Conservation (phyloP, 352 stramenopile genomes). For the Pythium chondricola region DNA sequence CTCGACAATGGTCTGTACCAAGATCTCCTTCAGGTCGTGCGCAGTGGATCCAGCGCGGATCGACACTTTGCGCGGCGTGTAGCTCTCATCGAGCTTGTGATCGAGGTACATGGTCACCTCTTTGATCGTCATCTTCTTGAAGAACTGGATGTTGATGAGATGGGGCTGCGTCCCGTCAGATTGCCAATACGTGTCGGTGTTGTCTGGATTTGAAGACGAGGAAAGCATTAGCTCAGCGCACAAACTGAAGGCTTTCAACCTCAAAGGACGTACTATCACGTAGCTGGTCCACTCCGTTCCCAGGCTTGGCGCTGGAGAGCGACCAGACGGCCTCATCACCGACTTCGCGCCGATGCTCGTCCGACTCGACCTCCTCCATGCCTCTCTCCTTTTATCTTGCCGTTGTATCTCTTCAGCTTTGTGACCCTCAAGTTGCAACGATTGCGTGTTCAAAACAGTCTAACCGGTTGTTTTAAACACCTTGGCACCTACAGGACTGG, state of each 20-base stretch:
- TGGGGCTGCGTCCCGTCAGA: conserved; percentile 92
- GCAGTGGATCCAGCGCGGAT: conserved; percentile 90
- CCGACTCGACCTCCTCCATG: conserved; percentile 9
- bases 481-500: conserved; percentile 21
- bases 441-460: background rate
- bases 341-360: conserved; percentile 44
- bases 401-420: too few relatives aligned
- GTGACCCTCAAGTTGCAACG: conserved; percentile 11
- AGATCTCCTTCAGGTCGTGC: conserved; percentile 95
- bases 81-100: conserved; percentile 97
- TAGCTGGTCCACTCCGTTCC: conserved; percentile 97
- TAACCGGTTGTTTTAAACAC: background rate
- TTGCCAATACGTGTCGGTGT: conserved; percentile 98
- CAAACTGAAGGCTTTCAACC: too few relatives aligned
- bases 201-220: conserved; percentile 43
- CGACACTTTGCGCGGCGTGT: conserved; percentile 95
- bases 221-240: background rate
- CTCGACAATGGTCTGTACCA: conserved; percentile 89
- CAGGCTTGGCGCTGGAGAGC: conserved; percentile 95
- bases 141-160: conserved; percentile 97
- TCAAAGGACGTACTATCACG: conserved; percentile 76
- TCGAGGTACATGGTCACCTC: conserved; percentile 97
- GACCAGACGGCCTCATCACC: conserved; percentile 92
- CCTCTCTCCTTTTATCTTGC: too few relatives aligned
- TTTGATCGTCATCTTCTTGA: conserved; percentile 89